phyloP scores from a whole-genome alignment of 2,329 filamentous ascomycete genomes.

The Cadophora sp. region DNA sequence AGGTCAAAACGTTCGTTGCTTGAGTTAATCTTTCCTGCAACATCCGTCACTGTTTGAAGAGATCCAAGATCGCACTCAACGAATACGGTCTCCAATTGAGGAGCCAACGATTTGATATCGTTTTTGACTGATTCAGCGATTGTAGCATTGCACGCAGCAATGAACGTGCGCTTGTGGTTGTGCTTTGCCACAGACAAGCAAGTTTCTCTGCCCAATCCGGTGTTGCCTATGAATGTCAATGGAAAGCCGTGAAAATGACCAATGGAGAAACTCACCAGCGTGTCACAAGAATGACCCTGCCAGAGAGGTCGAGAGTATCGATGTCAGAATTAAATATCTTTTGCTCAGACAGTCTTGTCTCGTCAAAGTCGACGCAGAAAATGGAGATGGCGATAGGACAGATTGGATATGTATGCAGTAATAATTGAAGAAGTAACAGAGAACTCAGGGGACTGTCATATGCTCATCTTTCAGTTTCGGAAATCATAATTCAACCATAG shows the following conservation, averaged over 20 bases:
- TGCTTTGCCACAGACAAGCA: slow-evolving; percentile 49
- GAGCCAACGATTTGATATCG: slow-evolving; percentile 21
- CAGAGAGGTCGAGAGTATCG: slow-evolving; percentile 46
- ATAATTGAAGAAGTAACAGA: background rate
- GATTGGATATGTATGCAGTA: background rate
- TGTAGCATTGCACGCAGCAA: slow-evolving; percentile 48
- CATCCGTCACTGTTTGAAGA: slow-evolving; percentile 50
- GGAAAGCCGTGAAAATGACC: too few species aligned
- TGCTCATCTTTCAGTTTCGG: background rate
- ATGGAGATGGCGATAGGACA: background rate
- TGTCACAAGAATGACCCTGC: slow-evolving; percentile 54
- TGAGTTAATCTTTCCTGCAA: slow-evolving; percentile 47
- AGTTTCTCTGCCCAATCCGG: slow-evolving; percentile 53
- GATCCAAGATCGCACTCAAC: slow-evolving; percentile 50
- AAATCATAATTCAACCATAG: background rate
- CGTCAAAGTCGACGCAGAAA: background rate
- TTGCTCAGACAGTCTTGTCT: background rate
- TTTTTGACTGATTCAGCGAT: slow-evolving; percentile 40
- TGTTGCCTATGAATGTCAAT: slow-evolving; percentile 24
- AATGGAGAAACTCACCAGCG: slow-evolving; percentile 43
- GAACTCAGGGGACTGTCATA: background rate
- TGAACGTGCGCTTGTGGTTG: slow-evolving; percentile 45
- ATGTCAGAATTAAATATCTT: slow-evolving; percentile 42
- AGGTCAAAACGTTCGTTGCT: slow-evolving; percentile 49
- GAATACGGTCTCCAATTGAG: slow-evolving; percentile 18